Evolutionary conservation across 169 alveolate species (phyloP), one percentile per base, ranked within the genome.

Genomic region (Theileria sp.): DNA sequence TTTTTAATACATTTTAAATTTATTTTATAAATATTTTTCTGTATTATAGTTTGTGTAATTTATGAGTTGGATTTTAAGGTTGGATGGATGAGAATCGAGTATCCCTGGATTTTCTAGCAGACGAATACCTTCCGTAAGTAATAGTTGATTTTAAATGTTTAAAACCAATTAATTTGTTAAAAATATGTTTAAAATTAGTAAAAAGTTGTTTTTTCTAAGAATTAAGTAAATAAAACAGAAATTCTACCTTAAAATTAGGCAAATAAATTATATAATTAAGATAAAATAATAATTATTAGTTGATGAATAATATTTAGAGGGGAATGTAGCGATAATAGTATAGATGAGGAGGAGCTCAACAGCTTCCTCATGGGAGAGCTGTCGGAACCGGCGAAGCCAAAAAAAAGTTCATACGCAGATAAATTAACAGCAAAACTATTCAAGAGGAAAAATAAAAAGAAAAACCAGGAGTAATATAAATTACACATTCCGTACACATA

Each of bases 261-360:
- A 30, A 32, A 30, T 61, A 30, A 32, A 13, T 13, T 61, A 8
- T 61, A 0, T 9, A 61, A 30, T 0, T 61, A 61, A 30, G n/a
- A 10, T 10, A 61, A 61, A 30, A 61, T 61, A 13, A 61, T 44
- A 44, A 44, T 44, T 44, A 13, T 8, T 2, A 44, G 54, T 2
- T 44, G 17, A 44, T 68, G 1, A 7, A 19, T 13, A 71, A 32
- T 28, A 6, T 54, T 26, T 71, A 80, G 87, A 32, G 87, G 81
- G 50, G 88, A 76, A 82, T 82, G 88, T 50, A 78, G 87, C 87
- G 90, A 84, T 66, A 78, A 75, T 19, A 68, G 64, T 34, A 78
- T 77, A 54, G 90, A 84, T 64, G 90, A 84, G 60, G 90, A 84
- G 77, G 90, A 84, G 74, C 73, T 84, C 21, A 76, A 84, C 79